Evolutionary conservation across 192 early-diverging fungal genomes (phyloP), one percentile per base, ranked within the genome.

Genomic region (Entomortierella lignicola): DNA sequence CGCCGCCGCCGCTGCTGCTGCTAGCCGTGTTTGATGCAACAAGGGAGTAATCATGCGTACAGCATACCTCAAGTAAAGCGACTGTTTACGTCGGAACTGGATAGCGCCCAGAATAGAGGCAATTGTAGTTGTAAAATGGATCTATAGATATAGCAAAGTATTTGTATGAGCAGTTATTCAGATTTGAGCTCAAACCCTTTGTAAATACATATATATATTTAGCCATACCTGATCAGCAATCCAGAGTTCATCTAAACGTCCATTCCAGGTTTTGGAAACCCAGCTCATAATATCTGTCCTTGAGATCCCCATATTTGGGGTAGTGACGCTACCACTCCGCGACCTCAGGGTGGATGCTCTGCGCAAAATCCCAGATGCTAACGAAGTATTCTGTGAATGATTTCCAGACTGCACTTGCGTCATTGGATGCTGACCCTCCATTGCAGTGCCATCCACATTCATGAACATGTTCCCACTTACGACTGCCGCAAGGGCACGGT

Each of bases 21-120:
- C 34, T 72, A 80, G 56, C 43, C 85, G 75, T 11, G 82, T 67
- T 39, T 83, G 75, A 25, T 73, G 66, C 32, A 85, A 23, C 11
- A 85, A 56, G 11, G 84, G 84, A 48, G 80, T 50, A 64, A 82
- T 83, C 67, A 85, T 77, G 6, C 77, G 77, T 12, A 80, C 66
- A 20, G 86, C 89, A 74, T 91, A 87, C 10, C 91, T 84, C 61
- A 93, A 77, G 59, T 90, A 92, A 72, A 93, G 92, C 1, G 90
- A 88, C 59, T 94, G 90, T 66, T 94, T 93, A 30, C 90, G 60
- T 25, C 77, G 51, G 43, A 84, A 85, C 47, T 89, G 89, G 34
- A 94, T 84, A 15, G 72, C 73, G 4, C 85, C 85, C 54, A 89
- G 90, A 29, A 92, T 77, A 8, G 89, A 71, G 0, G 92, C 85